Evolutionary conservation across 148 eudicot genomes (phyloP).

Genomic region (Rhododendron griersonianum): DNA sequence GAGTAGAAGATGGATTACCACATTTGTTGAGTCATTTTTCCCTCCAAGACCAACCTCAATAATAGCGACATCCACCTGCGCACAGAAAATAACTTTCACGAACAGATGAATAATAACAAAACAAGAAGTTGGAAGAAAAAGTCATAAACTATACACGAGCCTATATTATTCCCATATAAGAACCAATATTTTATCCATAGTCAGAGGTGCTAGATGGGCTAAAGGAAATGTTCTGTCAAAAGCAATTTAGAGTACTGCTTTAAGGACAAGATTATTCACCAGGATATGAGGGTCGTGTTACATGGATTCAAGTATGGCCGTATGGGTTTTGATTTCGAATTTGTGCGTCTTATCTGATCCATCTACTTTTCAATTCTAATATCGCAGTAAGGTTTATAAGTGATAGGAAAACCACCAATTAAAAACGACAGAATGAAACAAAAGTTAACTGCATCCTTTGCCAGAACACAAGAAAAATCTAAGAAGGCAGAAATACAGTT

Average conservation of each 20-base stretch:
- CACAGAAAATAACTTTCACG: constrained; percentile 5
- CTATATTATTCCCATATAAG: background rate
- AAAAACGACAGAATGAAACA: background rate
- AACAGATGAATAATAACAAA: background rate
- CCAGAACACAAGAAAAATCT: background rate
- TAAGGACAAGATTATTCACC: background rate
- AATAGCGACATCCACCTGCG: constrained; percentile 85
- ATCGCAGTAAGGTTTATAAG: background rate
- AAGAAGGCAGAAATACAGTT: background rate
- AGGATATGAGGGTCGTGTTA: background rate
- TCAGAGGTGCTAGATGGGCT: background rate
- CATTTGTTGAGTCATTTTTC: constrained; percentile 74
- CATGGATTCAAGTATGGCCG: background rate
- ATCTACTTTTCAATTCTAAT: background rate
- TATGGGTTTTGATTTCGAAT: background rate
- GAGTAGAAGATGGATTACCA: constrained; percentile 42
- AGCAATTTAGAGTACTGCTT: background rate
- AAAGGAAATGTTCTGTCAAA: background rate
- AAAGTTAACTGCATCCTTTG: background rate
- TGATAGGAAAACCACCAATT: background rate
- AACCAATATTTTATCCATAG: background rate
- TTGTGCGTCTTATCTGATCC: background rate
- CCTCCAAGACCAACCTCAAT: constrained; percentile 95
- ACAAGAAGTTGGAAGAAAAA: background rate
- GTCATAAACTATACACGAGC: background rate